A percentile compares a stretch with the other conserved stretches of the same genome.
These are phyloP conservation scores for Crithidia sp. DNA, from an alignment of 208 protist genomes.

Conservation along the genomic window DNA sequence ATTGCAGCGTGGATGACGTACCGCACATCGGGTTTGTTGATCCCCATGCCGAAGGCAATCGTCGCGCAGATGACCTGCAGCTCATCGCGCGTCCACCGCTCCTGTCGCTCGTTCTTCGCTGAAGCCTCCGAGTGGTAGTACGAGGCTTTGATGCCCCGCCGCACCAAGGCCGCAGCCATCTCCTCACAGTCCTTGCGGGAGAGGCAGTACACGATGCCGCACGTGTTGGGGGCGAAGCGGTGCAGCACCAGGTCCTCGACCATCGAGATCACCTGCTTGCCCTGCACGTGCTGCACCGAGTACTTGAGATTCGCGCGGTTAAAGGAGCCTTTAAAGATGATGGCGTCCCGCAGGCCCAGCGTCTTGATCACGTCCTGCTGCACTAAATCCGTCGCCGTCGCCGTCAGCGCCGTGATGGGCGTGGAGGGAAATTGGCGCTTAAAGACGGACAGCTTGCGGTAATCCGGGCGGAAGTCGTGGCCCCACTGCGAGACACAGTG, in stretches of 20 bases:
- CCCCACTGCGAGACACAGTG: slow-evolving; percentile 98
- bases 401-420: slow-evolving; percentile 85
- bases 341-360: slow-evolving; percentile 54
- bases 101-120: slow-evolving; percentile 79
- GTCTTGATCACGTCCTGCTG: slow-evolving; percentile 89
- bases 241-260: slow-evolving; percentile 73
- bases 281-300: slow-evolving; percentile 65
- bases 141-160: slow-evolving; percentile 59
- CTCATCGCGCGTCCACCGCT: slow-evolving; percentile 90
- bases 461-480: slow-evolving; percentile 95
- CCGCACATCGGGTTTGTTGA: slow-evolving; percentile 98
- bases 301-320: slow-evolving; percentile 79
- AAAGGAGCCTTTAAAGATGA: slow-evolving; percentile 90
- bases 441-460: slow-evolving; percentile 79
- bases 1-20: slow-evolving; percentile 98
- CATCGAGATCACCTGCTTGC: slow-evolving; percentile 44
- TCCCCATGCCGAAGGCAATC: slow-evolving; percentile 98
- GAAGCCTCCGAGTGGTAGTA: slow-evolving; percentile 82
- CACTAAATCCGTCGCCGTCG: slow-evolving; percentile 86
- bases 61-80: slow-evolving; percentile 97
- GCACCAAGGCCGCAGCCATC: slow-evolving; percentile 64
- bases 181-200: slow-evolving; percentile 86
- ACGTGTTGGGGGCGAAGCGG: slow-evolving; percentile 64
- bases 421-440: slow-evolving; percentile 67
- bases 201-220: slow-evolving; percentile 89